Base-by-base conservation (phyloP, 2,329 filamentous ascomycete species). In the Huntiella omanensis region DNA sequence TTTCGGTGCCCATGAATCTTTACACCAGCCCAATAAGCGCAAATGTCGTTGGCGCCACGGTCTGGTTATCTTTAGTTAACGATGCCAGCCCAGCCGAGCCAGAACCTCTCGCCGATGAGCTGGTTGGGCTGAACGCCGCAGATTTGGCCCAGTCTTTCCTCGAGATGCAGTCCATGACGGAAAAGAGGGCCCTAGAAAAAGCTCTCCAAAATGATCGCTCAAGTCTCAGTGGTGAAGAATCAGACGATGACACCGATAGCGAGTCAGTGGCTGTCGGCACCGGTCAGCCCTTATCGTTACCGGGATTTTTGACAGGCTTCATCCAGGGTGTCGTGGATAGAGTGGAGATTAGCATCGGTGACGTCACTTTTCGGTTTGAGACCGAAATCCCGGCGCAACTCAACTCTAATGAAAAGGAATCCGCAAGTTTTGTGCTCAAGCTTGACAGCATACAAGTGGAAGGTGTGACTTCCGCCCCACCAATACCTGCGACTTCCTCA, bases 1-100 rank as follows among this genome's bases (percentile, higher is more conserved):
- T 95, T 46, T 92, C 81, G 5, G 71, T 96, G 43, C 85, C 88
- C 10, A 79, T 91, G 58, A 84, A 95, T 60, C 79, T 95, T 53
- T 86, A 87, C 60, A 80, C 77, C 45, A 87, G 80, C 54, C 79
- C 84, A 22, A 92, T 96, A 57, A 68, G 73, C 28, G 75, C 88
- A 55, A 83, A 94, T 57, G 71, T 88, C 16, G 77, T 88, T 54
- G 86, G 85, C 15, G 75, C 95, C 50, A 74, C 87, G 53, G 70
- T 92, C 32, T 71, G 77, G 50, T 56, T 83, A 17, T 69, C 68
- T 53, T 65, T 84, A n/a, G 39, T 47, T 15, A 45, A 45, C 33
- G 33, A 33, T 3, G 8, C 32, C 10, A 36, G 16, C 11, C 12
- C 32, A 11, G 17, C 16, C 12, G 34, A 41, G 19, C 16, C 32